Evolutionary conservation across 108 stramenopile genomes (phyloP).

Genomic region (Pseudonitzschia multiseries): DNA sequence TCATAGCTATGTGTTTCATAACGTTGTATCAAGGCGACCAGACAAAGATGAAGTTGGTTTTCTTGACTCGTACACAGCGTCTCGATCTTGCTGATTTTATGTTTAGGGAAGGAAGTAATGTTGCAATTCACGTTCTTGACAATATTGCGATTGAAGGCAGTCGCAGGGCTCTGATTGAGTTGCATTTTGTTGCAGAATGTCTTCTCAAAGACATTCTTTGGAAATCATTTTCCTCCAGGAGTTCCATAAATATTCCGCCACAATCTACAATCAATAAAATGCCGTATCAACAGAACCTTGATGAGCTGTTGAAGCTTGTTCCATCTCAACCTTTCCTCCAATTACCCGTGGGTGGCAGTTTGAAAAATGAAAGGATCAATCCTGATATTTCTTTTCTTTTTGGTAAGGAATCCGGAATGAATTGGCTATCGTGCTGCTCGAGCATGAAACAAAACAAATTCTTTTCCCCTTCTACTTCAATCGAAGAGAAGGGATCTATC

Average conservation of each 20-base stretch:
- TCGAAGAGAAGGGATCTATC: constrained; percentile 4
- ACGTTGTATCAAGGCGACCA: constrained; percentile 9
- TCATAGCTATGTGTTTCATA: constrained; percentile 38
- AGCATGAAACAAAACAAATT: constrained; percentile 34
- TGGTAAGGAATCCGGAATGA: constrained; percentile 22
- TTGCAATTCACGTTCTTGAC: constrained; percentile 42
- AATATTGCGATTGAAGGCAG: constrained; percentile 40
- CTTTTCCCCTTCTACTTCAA: constrained; percentile 36
- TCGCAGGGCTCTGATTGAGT: constrained; percentile 25
- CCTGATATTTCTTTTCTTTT: constrained; percentile 23
- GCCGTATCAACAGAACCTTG: not conserved
- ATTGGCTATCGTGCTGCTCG: constrained; percentile 33
- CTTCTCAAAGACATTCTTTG: constrained; percentile 37
- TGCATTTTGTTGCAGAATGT: constrained; percentile 28
- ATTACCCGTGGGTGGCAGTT: constrained; percentile 1
- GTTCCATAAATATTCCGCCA: not conserved
- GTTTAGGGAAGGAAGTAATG: constrained; percentile 40
- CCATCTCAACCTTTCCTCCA: constrained; percentile 13
- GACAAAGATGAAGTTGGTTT: constrained; percentile 28
- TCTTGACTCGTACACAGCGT: constrained; percentile 42
- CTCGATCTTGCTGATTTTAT: constrained; percentile 43
- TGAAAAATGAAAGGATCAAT: constrained; percentile 10
- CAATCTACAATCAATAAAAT: not conserved
- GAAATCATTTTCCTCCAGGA: constrained; percentile 28
- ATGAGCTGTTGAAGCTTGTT: constrained; percentile 20